Evolutionary conservation across 805 yeast species (phyloP), one percentile per base, ranked within the genome.

Genomic region (Blastobotrys attinorum): DNA sequence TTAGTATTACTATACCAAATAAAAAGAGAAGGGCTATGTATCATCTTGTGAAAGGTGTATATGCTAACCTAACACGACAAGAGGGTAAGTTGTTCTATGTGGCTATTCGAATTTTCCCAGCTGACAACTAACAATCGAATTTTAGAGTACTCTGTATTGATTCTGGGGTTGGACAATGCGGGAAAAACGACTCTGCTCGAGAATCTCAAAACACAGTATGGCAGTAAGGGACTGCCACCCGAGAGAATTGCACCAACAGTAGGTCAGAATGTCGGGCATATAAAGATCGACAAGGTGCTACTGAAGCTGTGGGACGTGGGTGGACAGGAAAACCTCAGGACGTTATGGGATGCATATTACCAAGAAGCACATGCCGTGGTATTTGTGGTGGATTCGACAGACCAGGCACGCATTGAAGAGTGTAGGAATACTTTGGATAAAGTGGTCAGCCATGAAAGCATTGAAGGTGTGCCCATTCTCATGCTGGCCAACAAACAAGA

Each of bases 401-500:
- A 89, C 61, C 73, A 81, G 22, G 81, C 75, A 27, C 71, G 96
- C 45, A 75, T 90, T 42, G 80, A 83, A 49, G 97, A 89, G 62
- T 88, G 96, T 64, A 73, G 77, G 51, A 76, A 76, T 20, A 79
- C 81, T 1, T 67, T 88, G 43, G 65, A 61, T 40, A 44, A 65
- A 1, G 61, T 77, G 16, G 79, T 87, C 59, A 68, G 72, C 40
- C 73, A 73, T 58, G 84, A 80, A 47, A 69, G 70, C 16, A 67
- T 75, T 11, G 85, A 80, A 44, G 88, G 94, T 23, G 81, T 88
- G 15, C 98, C 97, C 1, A 78, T 90, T 7, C 69, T 90, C 45
- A 90, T 90, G 96, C 70, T 90, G 57, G 97, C 97, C 5, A 90
- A 92, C 62, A 92, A 92, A 61, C 96, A 89, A 66, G 97, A 92